Base-by-base conservation (phyloP, 495 filamentous ascomycete species). In the Lepraria neglecta region DNA sequence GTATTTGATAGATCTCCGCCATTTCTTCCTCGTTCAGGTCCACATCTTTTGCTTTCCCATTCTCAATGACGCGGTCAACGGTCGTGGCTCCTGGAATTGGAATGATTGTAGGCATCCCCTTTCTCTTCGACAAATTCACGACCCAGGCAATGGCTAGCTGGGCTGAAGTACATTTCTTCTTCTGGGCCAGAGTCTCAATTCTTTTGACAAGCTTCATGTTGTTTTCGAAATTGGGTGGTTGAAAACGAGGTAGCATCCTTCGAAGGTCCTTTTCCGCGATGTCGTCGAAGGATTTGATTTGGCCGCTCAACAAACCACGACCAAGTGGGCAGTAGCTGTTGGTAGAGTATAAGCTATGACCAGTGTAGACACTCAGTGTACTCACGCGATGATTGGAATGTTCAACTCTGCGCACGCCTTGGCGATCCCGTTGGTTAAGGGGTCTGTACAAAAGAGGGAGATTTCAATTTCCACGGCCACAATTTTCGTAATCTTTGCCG, bases 41-140 rank as follows among this genome's bases (percentile, higher is more conserved):
- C 5, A 75, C 68, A 19, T 75, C 75, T 40, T 67, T 58, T 66
- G 74, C 66, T 21, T 52, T 59, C 7, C 46, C 35, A 50, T 80
- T 82, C 67, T 81, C 76, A 31, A 67, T 68, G 24, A 78, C 71
- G 66, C 74, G 76, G 57, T 75, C 75, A 30, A 57, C 68, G 11
- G 75, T 78, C 21, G 75, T 78, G 28, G 85, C 82, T n/a, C 91
- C 90, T 0, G 89, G 91, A 64, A 96, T 94, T 6, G 90, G 91
- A 61, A 95, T 86, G 66, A 95, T 86, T 3, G 76, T 79, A 12
- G 85, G 84, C 71, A 86, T 78, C 19, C 83, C 87, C 42, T 84
- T 75, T 65, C 79, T 75, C 44, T 73, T 74, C 11, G 56, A 54
- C 4, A 63, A 40, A n/a, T 30, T 47, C 6, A 42, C 14, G 40